Evolutionary conservation across 805 yeast species (phyloP).

Genomic region (Wickerhamiella slavikovae): DNA sequence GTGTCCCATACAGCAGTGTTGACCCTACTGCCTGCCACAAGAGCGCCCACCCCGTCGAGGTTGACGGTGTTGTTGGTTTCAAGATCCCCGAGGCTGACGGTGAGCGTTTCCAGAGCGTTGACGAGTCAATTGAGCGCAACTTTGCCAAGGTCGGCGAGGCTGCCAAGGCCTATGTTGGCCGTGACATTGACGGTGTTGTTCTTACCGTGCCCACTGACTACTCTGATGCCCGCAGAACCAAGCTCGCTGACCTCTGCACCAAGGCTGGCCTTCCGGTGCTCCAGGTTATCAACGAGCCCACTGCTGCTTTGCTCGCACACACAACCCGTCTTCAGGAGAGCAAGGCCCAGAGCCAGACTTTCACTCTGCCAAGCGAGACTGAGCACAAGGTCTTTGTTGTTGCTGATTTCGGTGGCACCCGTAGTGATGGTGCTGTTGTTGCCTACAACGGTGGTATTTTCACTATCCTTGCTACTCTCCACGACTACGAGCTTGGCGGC

Average conservation of each 20-base stretch:
- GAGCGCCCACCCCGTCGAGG: slow-evolving; percentile 46
- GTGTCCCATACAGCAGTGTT: slow-evolving; percentile 47
- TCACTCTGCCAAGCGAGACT: too few species aligned
- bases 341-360: too few species aligned
- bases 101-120: slow-evolving; percentile 37
- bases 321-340: slow-evolving; percentile 24
- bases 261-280: slow-evolving; percentile 60
- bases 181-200: slow-evolving; percentile 59
- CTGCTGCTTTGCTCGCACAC: slow-evolving; percentile 79
- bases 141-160: slow-evolving; percentile 62
- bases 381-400: slow-evolving; percentile 65
- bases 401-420: slow-evolving; percentile 89
- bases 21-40: slow-evolving; percentile 42
- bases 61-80: slow-evolving; percentile 50
- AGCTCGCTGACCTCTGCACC: slow-evolving; percentile 37
- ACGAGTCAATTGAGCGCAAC: slow-evolving; percentile 69
- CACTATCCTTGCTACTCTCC: slow-evolving; percentile 72
- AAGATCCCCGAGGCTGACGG: slow-evolving; percentile 19
- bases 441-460: slow-evolving; percentile 86
- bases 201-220: slow-evolving; percentile 82
- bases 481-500: slow-evolving; percentile 74
- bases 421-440: slow-evolving; percentile 88
- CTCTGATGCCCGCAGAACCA: slow-evolving; percentile 44
- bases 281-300: slow-evolving; percentile 82
- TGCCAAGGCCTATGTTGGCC: slow-evolving; percentile 84